Conservation (phyloP, 192 early-diverging fungal genomes). For the Backusella macrospora region DNA sequence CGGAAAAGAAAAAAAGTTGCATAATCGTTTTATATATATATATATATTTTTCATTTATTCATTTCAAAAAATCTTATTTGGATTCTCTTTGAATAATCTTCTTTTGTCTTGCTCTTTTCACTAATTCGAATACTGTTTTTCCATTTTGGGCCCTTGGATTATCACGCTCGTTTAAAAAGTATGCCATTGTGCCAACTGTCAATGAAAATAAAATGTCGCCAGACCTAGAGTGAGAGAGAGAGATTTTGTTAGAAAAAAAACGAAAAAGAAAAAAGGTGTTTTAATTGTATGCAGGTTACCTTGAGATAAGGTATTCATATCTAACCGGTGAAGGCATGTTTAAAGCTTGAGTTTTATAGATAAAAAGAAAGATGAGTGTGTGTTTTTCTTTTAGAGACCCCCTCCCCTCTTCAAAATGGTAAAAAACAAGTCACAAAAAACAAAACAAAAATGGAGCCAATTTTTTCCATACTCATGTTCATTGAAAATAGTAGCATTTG, state of each 20-base stretch:
- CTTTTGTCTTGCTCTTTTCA: slow-evolving; percentile 42
- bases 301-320: slow-evolving; percentile 44
- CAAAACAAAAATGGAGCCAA: too few species aligned
- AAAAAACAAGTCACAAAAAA: too few species aligned
- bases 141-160: slow-evolving; percentile 51
- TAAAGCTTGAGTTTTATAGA: too few species aligned
- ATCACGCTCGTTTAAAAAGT: slow-evolving; percentile 58
- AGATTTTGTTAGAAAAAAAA: too few species aligned
- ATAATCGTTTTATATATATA: too few species aligned
- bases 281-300: too few species aligned
- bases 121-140: slow-evolving; percentile 49
- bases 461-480: too few species aligned
- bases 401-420: too few species aligned
- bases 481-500: too few species aligned
- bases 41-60: background rate
- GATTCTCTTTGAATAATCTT: slow-evolving; percentile 38
- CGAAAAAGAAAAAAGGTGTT: too few species aligned
- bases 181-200: slow-evolving; percentile 53
- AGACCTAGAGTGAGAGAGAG: slow-evolving; percentile 28
- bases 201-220: slow-evolving; percentile 59
- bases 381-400: background rate
- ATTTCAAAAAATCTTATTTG: background rate
- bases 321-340: slow-evolving; percentile 25
- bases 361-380: background rate
- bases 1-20: too few species aligned